Evolutionary conservation across 73 alveolate species (phyloP), one percentile per base, ranked within the genome.

Genomic region (Urostyla sp.): DNA sequence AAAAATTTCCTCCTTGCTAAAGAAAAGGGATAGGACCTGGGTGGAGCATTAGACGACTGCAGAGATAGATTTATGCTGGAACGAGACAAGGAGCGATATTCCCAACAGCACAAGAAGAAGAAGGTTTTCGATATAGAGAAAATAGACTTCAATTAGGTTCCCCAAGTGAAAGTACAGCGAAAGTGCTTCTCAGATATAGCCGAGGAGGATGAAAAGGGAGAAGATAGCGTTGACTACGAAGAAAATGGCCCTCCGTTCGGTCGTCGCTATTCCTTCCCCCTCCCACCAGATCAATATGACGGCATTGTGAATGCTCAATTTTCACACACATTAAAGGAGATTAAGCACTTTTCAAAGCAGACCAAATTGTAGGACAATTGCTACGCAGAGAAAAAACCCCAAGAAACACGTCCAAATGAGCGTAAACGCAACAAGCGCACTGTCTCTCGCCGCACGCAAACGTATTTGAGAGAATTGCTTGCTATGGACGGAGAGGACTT

Each of bases 321-420:
- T 69, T 31, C 27, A 48, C 5, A 13, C 4, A 45, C 23, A 37
- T 26, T 69, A 6, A 23, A 48, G 16, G 83, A 69, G 5, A 69
- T 69, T 10, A 45, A 69, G 49, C 5, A 23, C 18, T 67, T 69
- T 30, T 28, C 52, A 1, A 46, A 48, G 27, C 72, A 69, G 4
- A 10, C 16, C 52, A 40, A 27, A 35, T 45, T 48, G 8, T 56
- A 56, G 11, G 75, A 83, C 32, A 83, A 83, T 73, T 86, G 69
- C 34, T 83, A 72, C 36, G 91, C 91, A 0, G 91, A 83, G 32
- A 54, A 87, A 57, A 53, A 57, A 23, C 80, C 87, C 27, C 74
- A 74, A 0, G 83, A 69, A 34, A 69, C 27, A 45, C 44, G 48
- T 24, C 44, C 44, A 48, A 69, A 69, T 13, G 48, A 69, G 83